Base-by-base conservation (phyloP, 345 rosid genomes). In the Camelina sativa region DNA sequence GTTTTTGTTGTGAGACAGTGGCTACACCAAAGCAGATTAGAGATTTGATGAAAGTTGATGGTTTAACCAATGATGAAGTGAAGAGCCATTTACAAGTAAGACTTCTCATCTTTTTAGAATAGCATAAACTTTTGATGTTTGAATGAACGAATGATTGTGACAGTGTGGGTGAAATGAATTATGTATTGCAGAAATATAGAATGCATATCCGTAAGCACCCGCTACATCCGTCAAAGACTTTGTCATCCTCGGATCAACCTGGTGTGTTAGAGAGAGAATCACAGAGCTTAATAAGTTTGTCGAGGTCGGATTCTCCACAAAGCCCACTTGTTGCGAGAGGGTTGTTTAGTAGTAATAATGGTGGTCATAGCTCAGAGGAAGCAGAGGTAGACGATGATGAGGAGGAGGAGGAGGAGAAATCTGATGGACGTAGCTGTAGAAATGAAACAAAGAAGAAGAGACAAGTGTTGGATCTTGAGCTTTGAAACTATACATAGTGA, bases 31-130 rank as follows among this genome's bases (percentile, higher is more conserved):
- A 89, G 71, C 95, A 86, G 77, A 88, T 89, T 37, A 89, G 87
- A 64, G 91, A 90, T 40, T 69, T 84, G 37, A 92, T 92, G 98
- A 78, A 83, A 77, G 91, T 92, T 25, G 92, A 92, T 67, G 98
- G 92, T 32, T 87, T 92, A 73, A 92, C 98, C 65, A 88, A 86
- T 76, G 96, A 90, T 80, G 95, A 92, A 88, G 91, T 92, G 5
- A 92, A 92, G 79, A 88, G 95, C 81, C 96, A 92, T 83, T 85
- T 92, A 67, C 98, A 92, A 87, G 98, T 88, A 78, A 73, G 52
- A 35, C 17, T 13, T 37, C 52, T 79, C 0, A 58, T 65, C 62
- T 46, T 48, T 3, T 19, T 65, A 53, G 5, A 47, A 4, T 11
- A 32, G 13, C 60, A 37, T 17, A 13, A 69, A 11, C 7, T 51